Conservation (phyloP, 1,284 basidiomycete genomes). For the Cutaneotrichosporon sp. region DNA sequence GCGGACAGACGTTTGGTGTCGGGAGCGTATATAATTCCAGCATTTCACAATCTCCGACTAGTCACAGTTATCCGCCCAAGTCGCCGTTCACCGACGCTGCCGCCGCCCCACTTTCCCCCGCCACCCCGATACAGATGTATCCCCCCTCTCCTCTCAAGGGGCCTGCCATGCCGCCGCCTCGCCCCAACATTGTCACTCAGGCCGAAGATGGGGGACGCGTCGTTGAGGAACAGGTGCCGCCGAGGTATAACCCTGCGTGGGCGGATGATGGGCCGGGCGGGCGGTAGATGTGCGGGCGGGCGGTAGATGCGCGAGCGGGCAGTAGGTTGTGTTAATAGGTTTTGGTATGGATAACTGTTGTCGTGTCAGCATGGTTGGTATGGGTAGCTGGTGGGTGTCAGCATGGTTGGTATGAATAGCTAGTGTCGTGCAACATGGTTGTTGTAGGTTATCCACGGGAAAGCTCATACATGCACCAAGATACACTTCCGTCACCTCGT, state of each 20-base stretch:
- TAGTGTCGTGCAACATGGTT: too few species aligned
- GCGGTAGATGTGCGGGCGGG: too few species aligned
- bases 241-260: conserved; percentile 18
- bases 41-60: neutral
- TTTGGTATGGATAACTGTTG: too few species aligned
- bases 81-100: neutral
- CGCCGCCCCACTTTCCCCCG: neutral
- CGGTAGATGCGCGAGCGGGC: too few species aligned
- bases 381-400: too few species aligned
- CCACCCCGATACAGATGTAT: neutral
- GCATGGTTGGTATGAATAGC: too few species aligned
- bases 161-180: neutral
- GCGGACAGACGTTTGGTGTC: neutral
- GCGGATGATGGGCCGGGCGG: neutral
- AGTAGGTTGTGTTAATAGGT: too few species aligned
- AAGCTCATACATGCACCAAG: too few species aligned
- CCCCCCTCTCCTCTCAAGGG: neutral
- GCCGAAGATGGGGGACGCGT: conserved; percentile 14
- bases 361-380: too few species aligned
- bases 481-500: too few species aligned
- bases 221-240: conserved; percentile 12
- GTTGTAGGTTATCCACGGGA: too few species aligned
- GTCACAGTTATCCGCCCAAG: neutral
- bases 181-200: conserved; percentile 5
- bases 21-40: neutral